Evolutionary conservation across 2,329 filamentous ascomycete species (phyloP).

Genomic region (Aspergillus carbonarius): DNA sequence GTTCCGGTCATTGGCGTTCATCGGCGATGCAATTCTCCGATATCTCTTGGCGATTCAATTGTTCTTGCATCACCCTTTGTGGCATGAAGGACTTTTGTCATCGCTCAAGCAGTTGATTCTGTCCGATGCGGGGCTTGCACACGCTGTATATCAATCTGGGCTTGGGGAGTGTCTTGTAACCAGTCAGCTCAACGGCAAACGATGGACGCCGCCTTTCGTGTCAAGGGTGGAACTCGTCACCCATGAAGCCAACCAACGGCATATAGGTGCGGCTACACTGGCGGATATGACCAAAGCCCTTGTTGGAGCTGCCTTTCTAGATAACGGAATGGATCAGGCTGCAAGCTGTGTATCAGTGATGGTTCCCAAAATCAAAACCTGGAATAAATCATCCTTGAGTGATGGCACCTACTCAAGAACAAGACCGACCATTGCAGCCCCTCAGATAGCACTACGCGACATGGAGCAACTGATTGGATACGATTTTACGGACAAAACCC

Average conservation of each 20-base stretch:
- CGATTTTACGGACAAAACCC: conserved; percentile 4
- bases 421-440: background rate
- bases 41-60: conserved; percentile 2
- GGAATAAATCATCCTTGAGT: conserved; percentile 4
- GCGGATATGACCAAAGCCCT: conserved; percentile 4
- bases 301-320: conserved; percentile 1
- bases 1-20: background rate
- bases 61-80: conserved; percentile 5
- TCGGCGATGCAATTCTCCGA: background rate
- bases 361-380: conserved; percentile 3
- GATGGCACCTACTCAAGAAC: conserved; percentile 2
- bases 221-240: background rate
- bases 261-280: background rate
- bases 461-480: conserved; percentile 7
- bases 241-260: background rate
- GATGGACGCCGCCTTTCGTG: background rate
- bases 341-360: conserved; percentile 1
- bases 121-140: background rate
- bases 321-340: background rate
- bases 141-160: background rate
- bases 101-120: background rate
- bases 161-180: background rate
- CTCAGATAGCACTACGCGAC: background rate
- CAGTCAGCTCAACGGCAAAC: background rate
- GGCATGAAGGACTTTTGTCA: conserved; percentile 6